A percentile compares a stretch with the other conserved stretches of the same genome.
Conservation (phyloP, 768 basidiomycete species). For the Kwoniella sp. region DNA sequence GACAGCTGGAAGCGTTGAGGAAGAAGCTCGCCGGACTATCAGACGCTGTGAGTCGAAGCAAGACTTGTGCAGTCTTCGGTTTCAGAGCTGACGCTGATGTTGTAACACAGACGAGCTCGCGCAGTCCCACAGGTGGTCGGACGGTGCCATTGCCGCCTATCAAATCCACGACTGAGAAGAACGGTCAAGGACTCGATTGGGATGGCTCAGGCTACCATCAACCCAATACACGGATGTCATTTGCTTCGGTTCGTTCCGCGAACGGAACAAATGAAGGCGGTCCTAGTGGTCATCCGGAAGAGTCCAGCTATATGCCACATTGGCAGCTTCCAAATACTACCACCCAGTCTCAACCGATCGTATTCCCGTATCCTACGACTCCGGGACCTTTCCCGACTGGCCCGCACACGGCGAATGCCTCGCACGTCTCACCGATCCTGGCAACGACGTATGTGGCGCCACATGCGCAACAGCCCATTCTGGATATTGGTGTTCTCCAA, state of each 20-base stretch:
- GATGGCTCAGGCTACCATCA: background rate
- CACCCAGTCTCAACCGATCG: constrained; percentile 3
- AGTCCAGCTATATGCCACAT: background rate
- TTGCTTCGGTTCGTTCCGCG: background rate
- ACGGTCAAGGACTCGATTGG: background rate
- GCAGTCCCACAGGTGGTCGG: constrained; percentile 35
- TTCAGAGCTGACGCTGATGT: background rate
- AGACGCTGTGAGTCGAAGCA: constrained; percentile 29
- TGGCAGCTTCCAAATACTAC: constrained; percentile 12
- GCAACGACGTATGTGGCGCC: constrained; percentile 18
- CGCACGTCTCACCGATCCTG: background rate
- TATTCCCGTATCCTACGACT: constrained; percentile 31
- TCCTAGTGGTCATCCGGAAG: background rate
- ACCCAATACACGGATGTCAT: background rate
- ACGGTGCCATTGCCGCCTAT: constrained; percentile 32
- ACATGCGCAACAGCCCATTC: constrained; percentile 35
- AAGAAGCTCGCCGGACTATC: constrained; percentile 39
- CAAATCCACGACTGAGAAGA: background rate
- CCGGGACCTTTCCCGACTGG: constrained; percentile 4
- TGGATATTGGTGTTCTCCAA: constrained; percentile 19
- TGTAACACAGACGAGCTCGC: constrained; percentile 20
- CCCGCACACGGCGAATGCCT: background rate
- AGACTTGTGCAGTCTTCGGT: background rate
- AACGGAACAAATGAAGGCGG: background rate
- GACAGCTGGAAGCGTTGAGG: constrained; percentile 38